phyloP scores from a whole-genome alignment of 345 rosid genomes.

The Eucalyptus curtisii region DNA sequence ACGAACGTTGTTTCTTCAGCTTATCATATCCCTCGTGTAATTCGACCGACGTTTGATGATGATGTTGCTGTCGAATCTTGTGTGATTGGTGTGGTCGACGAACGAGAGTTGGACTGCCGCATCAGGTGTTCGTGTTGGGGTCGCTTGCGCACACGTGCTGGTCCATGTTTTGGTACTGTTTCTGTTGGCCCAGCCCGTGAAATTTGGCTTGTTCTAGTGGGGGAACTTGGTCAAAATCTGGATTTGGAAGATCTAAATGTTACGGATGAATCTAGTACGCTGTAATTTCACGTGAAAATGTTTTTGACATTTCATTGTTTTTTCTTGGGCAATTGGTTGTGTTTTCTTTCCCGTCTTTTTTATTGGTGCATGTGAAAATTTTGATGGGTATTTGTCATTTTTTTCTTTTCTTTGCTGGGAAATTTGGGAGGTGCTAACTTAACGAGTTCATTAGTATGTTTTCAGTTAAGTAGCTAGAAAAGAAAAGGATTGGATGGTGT shows the following conservation, averaged over 20 bases:
- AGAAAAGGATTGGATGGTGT: neutral
- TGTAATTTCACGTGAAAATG: neutral
- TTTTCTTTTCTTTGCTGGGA: neutral
- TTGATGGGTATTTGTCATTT: neutral
- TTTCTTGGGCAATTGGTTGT: neutral
- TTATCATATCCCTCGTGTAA: neutral
- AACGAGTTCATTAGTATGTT: neutral
- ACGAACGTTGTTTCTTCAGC: neutral
- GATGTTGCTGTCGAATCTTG: neutral
- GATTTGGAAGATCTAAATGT: neutral
- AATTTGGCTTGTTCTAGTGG: neutral
- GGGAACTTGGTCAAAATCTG: neutral
- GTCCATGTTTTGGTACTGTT: neutral
- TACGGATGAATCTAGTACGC: neutral
- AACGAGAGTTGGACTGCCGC: neutral
- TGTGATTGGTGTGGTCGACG: neutral
- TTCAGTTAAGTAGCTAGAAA: too few relatives aligned
- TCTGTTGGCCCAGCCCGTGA: neutral
- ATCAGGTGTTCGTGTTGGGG: neutral
- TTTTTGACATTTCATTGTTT: neutral
- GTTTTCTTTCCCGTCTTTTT: neutral
- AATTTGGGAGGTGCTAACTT: neutral
- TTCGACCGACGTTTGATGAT: neutral
- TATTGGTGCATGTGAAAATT: neutral
- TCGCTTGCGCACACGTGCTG: neutral